phyloP scores from a whole-genome alignment of 345 rosid species.

The Rhodomyrtus tomentosa region DNA sequence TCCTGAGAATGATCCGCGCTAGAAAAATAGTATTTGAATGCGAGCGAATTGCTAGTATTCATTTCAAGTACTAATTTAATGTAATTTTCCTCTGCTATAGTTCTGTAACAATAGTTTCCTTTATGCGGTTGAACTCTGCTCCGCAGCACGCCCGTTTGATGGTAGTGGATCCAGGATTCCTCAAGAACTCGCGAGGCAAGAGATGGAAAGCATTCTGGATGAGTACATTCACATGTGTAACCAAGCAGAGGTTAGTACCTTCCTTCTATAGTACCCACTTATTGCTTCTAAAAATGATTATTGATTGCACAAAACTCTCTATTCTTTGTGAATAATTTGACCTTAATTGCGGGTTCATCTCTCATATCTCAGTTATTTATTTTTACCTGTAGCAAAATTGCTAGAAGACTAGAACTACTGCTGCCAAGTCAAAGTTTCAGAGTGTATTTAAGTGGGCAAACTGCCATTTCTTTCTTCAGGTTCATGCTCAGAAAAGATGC shows the following conservation, averaged over 20 bases:
- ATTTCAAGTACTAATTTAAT: neutral
- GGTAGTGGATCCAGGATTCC: neutral
- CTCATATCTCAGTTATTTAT: neutral
- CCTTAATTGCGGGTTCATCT: neutral
- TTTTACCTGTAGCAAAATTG: neutral
- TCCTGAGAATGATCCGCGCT: neutral
- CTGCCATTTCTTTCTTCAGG: conserved; percentile 18
- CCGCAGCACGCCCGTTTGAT: neutral
- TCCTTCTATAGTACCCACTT: neutral
- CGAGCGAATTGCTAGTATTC: neutral
- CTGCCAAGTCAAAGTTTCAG: neutral
- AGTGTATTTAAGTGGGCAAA: neutral
- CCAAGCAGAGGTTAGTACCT: conserved; percentile 12
- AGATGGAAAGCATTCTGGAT: conserved; percentile 12
- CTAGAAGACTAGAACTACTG: neutral
- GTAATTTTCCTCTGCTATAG: neutral
- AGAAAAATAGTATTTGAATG: neutral
- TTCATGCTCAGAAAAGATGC: conserved; percentile 20
- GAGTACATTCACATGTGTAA: conserved; percentile 17
- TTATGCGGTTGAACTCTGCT: neutral
- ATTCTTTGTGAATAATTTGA: neutral
- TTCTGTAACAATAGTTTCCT: neutral
- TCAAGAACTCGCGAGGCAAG: conserved; percentile 8
- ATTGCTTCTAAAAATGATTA: neutral
- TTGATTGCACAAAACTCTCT: neutral